Percentiles rank a stretch among this genome's conserved stretches.
Evolutionary conservation across 345 rosid genomes (phyloP).

Genomic region (Eutrema heterophyllum): DNA sequence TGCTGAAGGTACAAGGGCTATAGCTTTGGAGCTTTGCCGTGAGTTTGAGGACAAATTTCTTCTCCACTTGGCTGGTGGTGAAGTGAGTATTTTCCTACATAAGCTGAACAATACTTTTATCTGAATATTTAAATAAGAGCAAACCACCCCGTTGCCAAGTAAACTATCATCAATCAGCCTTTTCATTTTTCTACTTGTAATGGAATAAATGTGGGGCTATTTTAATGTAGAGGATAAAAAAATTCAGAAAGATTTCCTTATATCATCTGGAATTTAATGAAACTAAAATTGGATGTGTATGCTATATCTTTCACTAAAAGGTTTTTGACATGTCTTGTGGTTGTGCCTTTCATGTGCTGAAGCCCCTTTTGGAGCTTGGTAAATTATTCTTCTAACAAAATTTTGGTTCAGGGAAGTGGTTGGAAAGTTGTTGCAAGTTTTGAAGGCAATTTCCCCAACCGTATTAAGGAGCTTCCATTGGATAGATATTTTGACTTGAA

Average conservation of each 20-base stretch:
- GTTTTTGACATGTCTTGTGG: not conserved
- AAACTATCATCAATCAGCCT: not conserved
- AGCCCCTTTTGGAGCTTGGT: not conserved
- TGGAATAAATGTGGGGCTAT: not conserved
- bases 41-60: slow-evolving; percentile 96
- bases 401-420: slow-evolving; percentile 72
- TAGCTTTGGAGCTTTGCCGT: slow-evolving; percentile 95
- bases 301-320: not conserved
- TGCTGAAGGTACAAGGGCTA: slow-evolving; percentile 89
- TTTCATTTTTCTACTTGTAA: not conserved
- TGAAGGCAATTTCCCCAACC: slow-evolving; percentile 87
- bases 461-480: slow-evolving; percentile 89
- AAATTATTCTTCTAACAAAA: not conserved
- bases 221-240: not conserved
- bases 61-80: slow-evolving; percentile 78
- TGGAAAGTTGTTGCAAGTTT: slow-evolving; percentile 96
- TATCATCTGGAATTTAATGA: not conserved
- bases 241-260: not conserved
- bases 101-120: not conserved
- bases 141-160: not conserved
- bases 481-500: slow-evolving; percentile 88
- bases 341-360: not conserved
- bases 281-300: not conserved
- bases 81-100: slow-evolving; percentile 49
- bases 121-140: not conserved